Base-by-base conservation (phyloP, 345 rosid genomes). In the Lumnitzera racemosa region DNA sequence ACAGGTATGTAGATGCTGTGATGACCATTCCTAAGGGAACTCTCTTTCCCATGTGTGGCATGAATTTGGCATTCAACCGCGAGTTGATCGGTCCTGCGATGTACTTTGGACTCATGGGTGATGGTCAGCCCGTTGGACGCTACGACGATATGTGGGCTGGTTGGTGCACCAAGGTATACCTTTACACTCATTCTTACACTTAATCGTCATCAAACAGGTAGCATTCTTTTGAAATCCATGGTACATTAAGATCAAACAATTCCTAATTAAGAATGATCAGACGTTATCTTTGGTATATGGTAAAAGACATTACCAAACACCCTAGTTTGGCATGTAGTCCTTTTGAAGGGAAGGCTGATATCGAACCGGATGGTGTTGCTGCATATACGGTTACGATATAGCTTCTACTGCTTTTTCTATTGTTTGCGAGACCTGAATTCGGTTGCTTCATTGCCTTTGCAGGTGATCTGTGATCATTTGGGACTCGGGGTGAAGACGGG, bases 101-200 rank as follows among this genome's bases (percentile, higher is more conserved):
- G 79, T 78, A 78, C 70, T 78, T 72, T 57, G 79, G 82, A 46
- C 82, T 78, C 64, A 74, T 78, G 82, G 82, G 82, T 5, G 82
- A 78, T 65, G 79, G 82, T 51, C 82, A 78, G 67, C 82, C 82
- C 5, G 74, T 78, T 46, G 82, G 82, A 12, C 82, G 82, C 57
- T 74, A 78, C 46, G 80, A 78, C 24, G 82, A 78, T 50, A 78
- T 78, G 80, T 78, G 82, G 82, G 82, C 80, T 56, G 77, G 82
- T 62, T 78, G 82, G 82, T 78, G 82, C 79, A 70, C 55, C 53
- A 78, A 78, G 82, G 82, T 75, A 62, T 25, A 11, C 27, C 25
- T 24, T 27, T 17, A 3, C 15, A 5, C 16, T 6, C 47, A 47
- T 17, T 14, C 51, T 53, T 55, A 29, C 15, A 4, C 15, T 59